A percentile compares a stretch with the other conserved stretches of the same genome.
Evolutionary conservation across 1,284 basidiomycete genomes (phyloP).

Genomic region (Pascua guehoae): DNA sequence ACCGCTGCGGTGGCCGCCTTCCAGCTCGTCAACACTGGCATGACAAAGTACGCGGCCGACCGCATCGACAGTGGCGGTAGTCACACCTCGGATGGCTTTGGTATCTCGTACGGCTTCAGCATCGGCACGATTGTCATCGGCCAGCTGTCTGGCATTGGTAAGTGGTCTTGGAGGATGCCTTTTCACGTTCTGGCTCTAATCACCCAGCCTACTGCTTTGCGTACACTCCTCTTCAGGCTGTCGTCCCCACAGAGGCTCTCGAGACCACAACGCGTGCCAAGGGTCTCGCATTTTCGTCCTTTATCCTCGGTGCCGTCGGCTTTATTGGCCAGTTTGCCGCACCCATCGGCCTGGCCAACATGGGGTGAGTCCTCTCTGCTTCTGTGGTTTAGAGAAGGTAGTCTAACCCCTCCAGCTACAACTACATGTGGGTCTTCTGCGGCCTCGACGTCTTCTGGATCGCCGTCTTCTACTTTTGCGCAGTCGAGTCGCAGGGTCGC

Average conservation of each 20-base stretch:
- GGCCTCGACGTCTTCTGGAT: slow-evolving; percentile 44
- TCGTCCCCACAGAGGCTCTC: slow-evolving; percentile 88
- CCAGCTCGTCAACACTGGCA: too few species aligned
- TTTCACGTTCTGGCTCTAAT: slow-evolving; percentile 25
- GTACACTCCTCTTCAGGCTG: slow-evolving; percentile 50
- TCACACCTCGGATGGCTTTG: too few species aligned
- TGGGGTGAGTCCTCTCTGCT: too few species aligned
- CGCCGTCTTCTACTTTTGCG: slow-evolving; percentile 44
- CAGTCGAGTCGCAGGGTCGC: slow-evolving; percentile 47
- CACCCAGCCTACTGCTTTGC: slow-evolving; percentile 7
- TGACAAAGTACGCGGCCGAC: too few species aligned
- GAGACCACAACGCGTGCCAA: slow-evolving; percentile 62
- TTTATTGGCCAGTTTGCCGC: slow-evolving; percentile 54
- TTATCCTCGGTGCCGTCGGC: slow-evolving; percentile 55
- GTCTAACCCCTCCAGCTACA: slow-evolving; percentile 48
- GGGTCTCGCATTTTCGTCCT: slow-evolving; percentile 53
- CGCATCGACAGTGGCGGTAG: too few species aligned
- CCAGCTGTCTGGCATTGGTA: too few species aligned
- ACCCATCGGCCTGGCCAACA: slow-evolving; percentile 47
- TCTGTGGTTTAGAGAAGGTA: too few species aligned
- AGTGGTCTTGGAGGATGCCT: slow-evolving; percentile 35
- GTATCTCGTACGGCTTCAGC: too few species aligned
- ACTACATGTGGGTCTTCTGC: slow-evolving; percentile 40
- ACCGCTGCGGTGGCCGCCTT: too few species aligned
- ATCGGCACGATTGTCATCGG: too few species aligned